Evolutionary conservation across 768 basidiomycete species (phyloP).

Genomic region (Serendipita sp.): DNA sequence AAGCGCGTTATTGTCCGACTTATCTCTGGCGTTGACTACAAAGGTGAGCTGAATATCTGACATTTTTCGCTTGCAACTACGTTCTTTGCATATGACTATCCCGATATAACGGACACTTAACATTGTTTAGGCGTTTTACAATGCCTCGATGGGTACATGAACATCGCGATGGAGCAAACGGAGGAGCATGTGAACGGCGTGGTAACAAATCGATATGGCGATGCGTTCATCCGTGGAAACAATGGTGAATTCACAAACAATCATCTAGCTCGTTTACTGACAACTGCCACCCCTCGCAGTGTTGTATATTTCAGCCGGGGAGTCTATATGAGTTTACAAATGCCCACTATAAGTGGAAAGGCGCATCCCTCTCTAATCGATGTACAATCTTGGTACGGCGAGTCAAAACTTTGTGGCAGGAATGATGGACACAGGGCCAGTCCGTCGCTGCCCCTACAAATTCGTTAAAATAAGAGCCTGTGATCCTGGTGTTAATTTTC

Average conservation of each 20-base stretch:
- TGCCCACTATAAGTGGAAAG: not conserved
- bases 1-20: slow-evolving; percentile 85
- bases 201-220: slow-evolving; percentile 83
- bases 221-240: slow-evolving; percentile 90
- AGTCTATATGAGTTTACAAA: slow-evolving; percentile 27
- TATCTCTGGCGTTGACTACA: slow-evolving; percentile 85
- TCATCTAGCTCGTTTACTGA: not conserved
- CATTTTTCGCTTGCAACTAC: not conserved
- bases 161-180: slow-evolving; percentile 93
- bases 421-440: no score
- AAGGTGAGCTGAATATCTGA: slow-evolving; percentile 36
- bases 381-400: no score
- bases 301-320: slow-evolving; percentile 63
- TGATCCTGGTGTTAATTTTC: no score
- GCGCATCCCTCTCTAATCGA: no score
- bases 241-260: slow-evolving; percentile 42
- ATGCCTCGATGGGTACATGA: slow-evolving; percentile 98
- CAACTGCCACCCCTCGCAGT: slow-evolving; percentile 27
- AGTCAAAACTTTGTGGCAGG: no score
- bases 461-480: no score
- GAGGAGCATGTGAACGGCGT: slow-evolving; percentile 84
- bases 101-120: not conserved
- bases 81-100: not conserved
- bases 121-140: slow-evolving; percentile 61
- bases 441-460: no score